Base-by-base conservation (phyloP, 169 alveolate species). In the Eimeria acervulina region DNA sequence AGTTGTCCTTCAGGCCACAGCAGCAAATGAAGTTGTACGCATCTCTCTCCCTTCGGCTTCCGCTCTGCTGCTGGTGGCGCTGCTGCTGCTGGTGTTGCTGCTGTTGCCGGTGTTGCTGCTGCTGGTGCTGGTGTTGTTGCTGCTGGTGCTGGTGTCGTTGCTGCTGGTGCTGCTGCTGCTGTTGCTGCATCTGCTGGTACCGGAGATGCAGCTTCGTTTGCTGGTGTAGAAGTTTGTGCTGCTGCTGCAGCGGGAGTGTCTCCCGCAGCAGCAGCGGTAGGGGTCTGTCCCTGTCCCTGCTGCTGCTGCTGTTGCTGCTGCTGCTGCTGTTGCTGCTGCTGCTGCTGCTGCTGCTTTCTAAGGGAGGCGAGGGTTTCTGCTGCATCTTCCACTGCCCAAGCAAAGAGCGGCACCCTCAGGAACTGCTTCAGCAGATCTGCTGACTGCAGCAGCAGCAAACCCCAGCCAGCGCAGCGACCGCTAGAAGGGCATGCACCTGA, bases 401-500 rank as follows among this genome's bases (percentile, higher is more conserved):
- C 63, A 38, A 78, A 78, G 33, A 78, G 63, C 4, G 88, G 88
- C 66, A 42, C 19, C 6, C 61, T 55, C 61, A 78, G 61, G 7
- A 78, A 38, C 61, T 38, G 88, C 61, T 61, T 13, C 28, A 78
- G 63, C 63, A 61, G 63, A 4, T 78, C 88, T 4, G 33, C 12
- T 2, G 88, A 78, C 6, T 23, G 38, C 8, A 78, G 88, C 28
- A 78, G 55, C 88, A 78, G n/a, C 31, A 42, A 4, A 21, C 88
- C 88, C 88, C 88, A 78, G 31, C 88, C 88, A 61, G 63, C 4
- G 88, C 88, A 78, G 61, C 88, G 88, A 8, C 88, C 88, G 88
- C 88, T 78, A 7, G 63, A 31, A n/a, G 88, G 88, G 31, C 88
- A 78, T 17, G 38, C 88, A 36, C 88, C 88, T 28, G 38, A 21